Evolutionary conservation across 1,139 yeast species (phyloP).

Genomic region (Blastobotrys serpentis): DNA sequence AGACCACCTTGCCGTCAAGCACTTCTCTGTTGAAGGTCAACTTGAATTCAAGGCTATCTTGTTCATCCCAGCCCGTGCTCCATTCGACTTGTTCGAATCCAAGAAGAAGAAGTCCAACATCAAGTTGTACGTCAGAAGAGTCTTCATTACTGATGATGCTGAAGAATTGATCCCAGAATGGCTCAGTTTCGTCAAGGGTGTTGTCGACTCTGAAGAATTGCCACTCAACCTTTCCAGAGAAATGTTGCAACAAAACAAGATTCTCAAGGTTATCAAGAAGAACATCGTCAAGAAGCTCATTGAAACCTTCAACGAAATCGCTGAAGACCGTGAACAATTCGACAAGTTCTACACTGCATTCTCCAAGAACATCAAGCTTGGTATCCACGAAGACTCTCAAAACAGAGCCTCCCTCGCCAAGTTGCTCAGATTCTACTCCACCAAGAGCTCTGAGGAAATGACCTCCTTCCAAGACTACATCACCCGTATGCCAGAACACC

Average conservation of each 20-base stretch:
- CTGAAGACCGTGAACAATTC: constrained; percentile 98
- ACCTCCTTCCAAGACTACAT: constrained; percentile 96
- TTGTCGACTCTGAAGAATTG: constrained; percentile 98
- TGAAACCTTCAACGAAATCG: constrained; percentile 98
- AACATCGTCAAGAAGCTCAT: constrained; percentile 98
- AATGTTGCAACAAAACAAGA: constrained; percentile 99
- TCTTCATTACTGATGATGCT: constrained; percentile 98
- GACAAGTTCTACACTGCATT: constrained; percentile 98
- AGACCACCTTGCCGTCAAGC: constrained; percentile 99
- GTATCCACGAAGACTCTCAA: constrained; percentile 98
- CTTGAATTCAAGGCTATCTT: constrained; percentile 98
- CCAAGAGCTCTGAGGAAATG: constrained; percentile 90
- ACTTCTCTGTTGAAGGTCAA: constrained; percentile 99
- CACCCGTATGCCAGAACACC: constrained; percentile 99
- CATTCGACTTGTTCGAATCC: constrained; percentile 93
- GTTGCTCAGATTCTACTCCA: constrained; percentile 94
- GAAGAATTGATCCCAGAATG: constrained; percentile 99
- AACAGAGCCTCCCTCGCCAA: constrained; percentile 95
- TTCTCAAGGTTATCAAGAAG: constrained; percentile 98
- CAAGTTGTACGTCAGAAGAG: constrained; percentile 99
- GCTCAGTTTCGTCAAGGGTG: constrained; percentile 97
- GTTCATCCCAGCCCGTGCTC: constrained; percentile 98
- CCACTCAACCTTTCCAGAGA: constrained; percentile 99
- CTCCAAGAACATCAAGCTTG: constrained; percentile 97
- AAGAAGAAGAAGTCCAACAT: constrained; percentile 99